phyloP scores from a whole-genome alignment of 2,329 filamentous ascomycete genomes.

The Microthyrium microscopicum region DNA sequence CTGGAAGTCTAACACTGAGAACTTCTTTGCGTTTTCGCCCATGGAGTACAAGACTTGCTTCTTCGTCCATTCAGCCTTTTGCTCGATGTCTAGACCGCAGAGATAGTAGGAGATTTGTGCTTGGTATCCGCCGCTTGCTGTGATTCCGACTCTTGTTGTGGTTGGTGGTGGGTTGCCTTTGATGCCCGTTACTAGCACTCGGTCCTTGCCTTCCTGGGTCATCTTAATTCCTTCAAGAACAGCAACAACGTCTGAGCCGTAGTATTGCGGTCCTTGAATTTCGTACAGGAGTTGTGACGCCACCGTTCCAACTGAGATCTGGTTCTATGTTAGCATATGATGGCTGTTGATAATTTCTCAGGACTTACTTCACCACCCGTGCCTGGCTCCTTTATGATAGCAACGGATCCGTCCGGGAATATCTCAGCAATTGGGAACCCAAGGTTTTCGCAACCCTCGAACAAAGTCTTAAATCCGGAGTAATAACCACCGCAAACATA shows the following conservation, averaged over 20 bases:
- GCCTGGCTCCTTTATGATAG: slow-evolving; percentile 10
- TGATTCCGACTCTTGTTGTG: slow-evolving; percentile 12
- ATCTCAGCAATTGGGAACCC: slow-evolving; percentile 32
- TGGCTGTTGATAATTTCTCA: slow-evolving; percentile 12
- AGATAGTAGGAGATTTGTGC: slow-evolving; percentile 10
- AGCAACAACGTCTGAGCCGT: slow-evolving; percentile 18
- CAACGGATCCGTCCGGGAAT: background rate
- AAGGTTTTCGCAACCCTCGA: slow-evolving; percentile 18
- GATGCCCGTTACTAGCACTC: slow-evolving; percentile 4
- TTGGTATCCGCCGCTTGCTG: slow-evolving; percentile 12
- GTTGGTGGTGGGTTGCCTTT: slow-evolving; percentile 5
- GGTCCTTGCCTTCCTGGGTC: slow-evolving; percentile 4
- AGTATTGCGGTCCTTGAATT: slow-evolving; percentile 23
- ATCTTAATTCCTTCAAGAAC: slow-evolving; percentile 13
- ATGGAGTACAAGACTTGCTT: slow-evolving; percentile 12
- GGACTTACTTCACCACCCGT: slow-evolving; percentile 19
- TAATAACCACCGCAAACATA: slow-evolving; percentile 27
- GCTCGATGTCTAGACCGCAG: slow-evolving; percentile 16
- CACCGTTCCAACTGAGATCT: slow-evolving; percentile 7
- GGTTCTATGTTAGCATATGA: slow-evolving; percentile 23
- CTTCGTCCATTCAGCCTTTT: slow-evolving; percentile 14
- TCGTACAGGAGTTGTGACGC: slow-evolving; percentile 22
- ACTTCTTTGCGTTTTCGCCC: slow-evolving; percentile 5
- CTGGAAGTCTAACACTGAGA: slow-evolving; percentile 8
- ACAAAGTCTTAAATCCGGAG: slow-evolving; percentile 23